Conservation (phyloP, 306 rosid species). For the Casuarina glauca region DNA sequence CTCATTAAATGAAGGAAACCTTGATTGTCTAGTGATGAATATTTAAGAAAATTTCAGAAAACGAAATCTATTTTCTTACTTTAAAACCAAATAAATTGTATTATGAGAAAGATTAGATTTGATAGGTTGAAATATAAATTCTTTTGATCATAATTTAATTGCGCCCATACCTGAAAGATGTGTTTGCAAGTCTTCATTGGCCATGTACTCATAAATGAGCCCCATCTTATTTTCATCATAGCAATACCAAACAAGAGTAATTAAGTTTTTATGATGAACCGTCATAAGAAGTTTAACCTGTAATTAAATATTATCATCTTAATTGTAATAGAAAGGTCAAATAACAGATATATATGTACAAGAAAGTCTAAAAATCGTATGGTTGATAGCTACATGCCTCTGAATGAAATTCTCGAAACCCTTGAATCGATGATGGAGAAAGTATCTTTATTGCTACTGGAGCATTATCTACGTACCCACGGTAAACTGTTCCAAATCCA, state of each 20-base stretch:
- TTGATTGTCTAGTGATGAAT: not conserved
- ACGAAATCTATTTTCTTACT: too few relatives aligned
- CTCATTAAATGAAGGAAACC: not conserved
- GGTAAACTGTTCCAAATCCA: slow-evolving; percentile 54
- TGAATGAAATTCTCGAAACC: slow-evolving; percentile 51
- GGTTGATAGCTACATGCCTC: slow-evolving; percentile 42
- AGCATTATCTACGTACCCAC: slow-evolving; percentile 41
- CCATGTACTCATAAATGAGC: slow-evolving; percentile 47
- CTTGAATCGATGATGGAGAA: slow-evolving; percentile 40
- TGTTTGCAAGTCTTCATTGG: slow-evolving; percentile 31
- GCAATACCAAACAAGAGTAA: slow-evolving; percentile 39
- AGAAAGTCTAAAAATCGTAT: too few relatives aligned
- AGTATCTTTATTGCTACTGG: slow-evolving; percentile 62
- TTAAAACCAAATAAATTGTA: too few relatives aligned
- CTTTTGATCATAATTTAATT: not conserved
- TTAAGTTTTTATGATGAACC: slow-evolving; percentile 40
- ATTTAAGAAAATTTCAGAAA: too few relatives aligned
- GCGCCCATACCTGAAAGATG: slow-evolving; percentile 34
- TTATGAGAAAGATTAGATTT: not conserved
- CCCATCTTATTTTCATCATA: slow-evolving; percentile 28
- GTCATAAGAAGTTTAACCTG: slow-evolving; percentile 32
- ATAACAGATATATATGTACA: not conserved
- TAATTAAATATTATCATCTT: not conserved
- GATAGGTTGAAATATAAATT: not conserved
- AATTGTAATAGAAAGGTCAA: not conserved